These are phyloP conservation scores for Vaccinium macrocarpon DNA, from an alignment of 148 eudicot species.

Conservation along the genomic window DNA sequence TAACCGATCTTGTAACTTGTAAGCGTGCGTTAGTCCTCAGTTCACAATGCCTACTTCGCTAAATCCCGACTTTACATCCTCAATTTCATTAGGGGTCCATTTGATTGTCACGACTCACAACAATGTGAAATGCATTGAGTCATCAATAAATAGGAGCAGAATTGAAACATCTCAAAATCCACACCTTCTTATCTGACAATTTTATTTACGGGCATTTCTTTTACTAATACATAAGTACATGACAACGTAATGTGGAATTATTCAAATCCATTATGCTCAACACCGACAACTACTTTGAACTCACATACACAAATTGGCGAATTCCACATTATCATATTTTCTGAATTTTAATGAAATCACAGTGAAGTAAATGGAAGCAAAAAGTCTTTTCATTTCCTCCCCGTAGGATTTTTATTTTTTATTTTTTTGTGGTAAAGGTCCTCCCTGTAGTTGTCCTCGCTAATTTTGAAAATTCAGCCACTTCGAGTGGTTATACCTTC, in stretches of 20 bases:
- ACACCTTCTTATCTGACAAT: not conserved
- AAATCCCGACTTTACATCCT: not conserved
- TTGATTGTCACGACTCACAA: not conserved
- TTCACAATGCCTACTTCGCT: not conserved
- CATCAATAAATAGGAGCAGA: not conserved
- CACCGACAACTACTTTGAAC: not conserved
- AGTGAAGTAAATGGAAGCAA: not conserved
- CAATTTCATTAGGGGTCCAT: not conserved
- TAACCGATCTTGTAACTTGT: not conserved
- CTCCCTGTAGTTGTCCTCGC: too few relatives aligned
- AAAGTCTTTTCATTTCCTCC: not conserved
- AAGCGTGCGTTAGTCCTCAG: too few relatives aligned
- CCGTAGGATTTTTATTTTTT: not conserved
- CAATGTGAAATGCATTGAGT: not conserved
- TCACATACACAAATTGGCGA: not conserved
- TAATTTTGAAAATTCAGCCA: not conserved
- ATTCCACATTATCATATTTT: not conserved
- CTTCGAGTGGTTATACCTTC: not conserved
- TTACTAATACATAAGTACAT: not conserved
- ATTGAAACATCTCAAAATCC: not conserved
- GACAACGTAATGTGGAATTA: not conserved
- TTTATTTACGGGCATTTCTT: not conserved
- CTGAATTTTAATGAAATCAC: not conserved
- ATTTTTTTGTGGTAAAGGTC: too few relatives aligned
- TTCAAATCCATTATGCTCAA: not conserved